Evolutionary conservation across 148 eudicot species (phyloP).

Genomic region (Chenopodium suecicum): DNA sequence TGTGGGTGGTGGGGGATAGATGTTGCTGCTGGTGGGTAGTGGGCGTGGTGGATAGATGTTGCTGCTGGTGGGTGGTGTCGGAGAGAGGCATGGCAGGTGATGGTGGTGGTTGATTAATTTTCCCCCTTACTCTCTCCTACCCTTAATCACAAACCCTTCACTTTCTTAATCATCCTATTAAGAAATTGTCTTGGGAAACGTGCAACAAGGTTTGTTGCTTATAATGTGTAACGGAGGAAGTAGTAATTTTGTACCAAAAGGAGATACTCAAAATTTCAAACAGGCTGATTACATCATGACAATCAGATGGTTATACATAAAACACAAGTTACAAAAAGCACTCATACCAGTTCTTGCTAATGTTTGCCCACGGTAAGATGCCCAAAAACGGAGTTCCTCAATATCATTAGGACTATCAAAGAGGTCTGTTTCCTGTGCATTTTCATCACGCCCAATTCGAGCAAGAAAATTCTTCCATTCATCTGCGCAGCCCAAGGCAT

Average conservation of each 20-base stretch:
- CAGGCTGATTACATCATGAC: not conserved
- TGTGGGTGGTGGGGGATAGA: no score
- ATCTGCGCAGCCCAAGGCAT: slow-evolving; percentile 42
- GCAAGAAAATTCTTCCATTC: slow-evolving; percentile 97
- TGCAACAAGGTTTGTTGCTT: no score
- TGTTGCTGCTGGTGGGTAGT: no score
- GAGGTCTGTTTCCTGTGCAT: slow-evolving; percentile 68
- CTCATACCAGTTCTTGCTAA: slow-evolving; percentile 87
- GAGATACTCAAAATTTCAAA: not conserved
- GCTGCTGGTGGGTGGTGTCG: no score
- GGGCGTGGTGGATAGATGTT: no score
- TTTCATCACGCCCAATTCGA: slow-evolving; percentile 91
- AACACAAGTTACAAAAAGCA: not conserved
- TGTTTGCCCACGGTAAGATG: slow-evolving; percentile 95
- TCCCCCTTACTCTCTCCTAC: no score
- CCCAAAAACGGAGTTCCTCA: slow-evolving; percentile 94
- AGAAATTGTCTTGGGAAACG: no score
- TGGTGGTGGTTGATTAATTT: no score
- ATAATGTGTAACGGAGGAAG: no score
- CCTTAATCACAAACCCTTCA: no score
- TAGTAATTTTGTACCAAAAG: not conserved
- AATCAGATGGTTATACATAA: not conserved
- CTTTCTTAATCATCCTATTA: no score
- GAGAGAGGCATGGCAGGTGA: no score
- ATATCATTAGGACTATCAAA: slow-evolving; percentile 70